Evolutionary conservation across 495 filamentous ascomycete genomes (phyloP).

Genomic region (Podospora fimiseda): DNA sequence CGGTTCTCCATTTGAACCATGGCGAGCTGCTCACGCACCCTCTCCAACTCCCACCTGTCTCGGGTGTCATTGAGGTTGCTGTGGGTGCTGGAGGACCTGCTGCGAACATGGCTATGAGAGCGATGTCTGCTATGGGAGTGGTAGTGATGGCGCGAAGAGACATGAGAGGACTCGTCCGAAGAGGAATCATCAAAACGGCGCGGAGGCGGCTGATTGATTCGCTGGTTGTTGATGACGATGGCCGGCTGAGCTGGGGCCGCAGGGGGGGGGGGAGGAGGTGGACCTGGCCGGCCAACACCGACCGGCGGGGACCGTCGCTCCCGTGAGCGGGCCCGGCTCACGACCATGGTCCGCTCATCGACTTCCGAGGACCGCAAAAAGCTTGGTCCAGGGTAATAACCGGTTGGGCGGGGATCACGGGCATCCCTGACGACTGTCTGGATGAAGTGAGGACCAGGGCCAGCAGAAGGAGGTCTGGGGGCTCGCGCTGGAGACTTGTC

Average conservation of each 20-base stretch:
- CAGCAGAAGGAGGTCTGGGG: conserved; percentile 27
- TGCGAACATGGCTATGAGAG: conserved; percentile 18
- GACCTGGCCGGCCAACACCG: conserved; percentile 1
- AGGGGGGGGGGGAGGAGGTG: conserved; percentile 9
- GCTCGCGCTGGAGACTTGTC: conserved; percentile 12
- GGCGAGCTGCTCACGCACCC: conserved; percentile 17
- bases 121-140: conserved; percentile 19
- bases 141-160: conserved; percentile 7
- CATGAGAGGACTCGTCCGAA: conserved; percentile 22
- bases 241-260: not conserved
- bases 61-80: conserved; percentile 25
- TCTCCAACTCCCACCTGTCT: conserved; percentile 19
- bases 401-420: conserved; percentile 25
- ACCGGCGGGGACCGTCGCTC: conserved; percentile 32
- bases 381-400: conserved; percentile 27
- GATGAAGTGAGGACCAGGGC: conserved; percentile 33
- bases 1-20: conserved; percentile 13
- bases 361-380: conserved; percentile 24
- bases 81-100: conserved; percentile 23
- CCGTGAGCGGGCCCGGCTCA: conserved; percentile 36
- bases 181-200: conserved; percentile 28
- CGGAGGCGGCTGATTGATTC: conserved; percentile 1
- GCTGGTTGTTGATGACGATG: conserved; percentile 16
- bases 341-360: conserved; percentile 17
- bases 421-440: conserved; percentile 25